Base-by-base conservation (phyloP, 1,284 basidiomycete genomes). In the Laetiporus sulphureus region DNA sequence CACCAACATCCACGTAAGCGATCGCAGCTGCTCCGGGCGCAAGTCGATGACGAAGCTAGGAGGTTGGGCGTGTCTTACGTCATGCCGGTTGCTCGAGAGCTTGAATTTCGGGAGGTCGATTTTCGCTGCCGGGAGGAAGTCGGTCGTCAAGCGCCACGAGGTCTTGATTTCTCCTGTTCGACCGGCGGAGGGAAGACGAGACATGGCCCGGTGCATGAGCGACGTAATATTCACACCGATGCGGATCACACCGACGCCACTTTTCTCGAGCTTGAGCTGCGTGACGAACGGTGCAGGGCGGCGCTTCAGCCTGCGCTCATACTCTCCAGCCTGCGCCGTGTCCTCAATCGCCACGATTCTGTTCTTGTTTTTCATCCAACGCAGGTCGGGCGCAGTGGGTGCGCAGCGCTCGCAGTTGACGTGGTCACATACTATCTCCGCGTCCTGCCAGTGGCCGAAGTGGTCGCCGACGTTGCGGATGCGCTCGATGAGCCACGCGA, bases 151-250 rank as follows among this genome's bases (percentile, higher is more conserved):
- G 15, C 83, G 74, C 90, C 91, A 95, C 2, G 88, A 80, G 1
- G 92, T 62, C 1, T 64, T 63, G 1, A 80, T 71, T 2, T 64
- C 59, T 38, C 75, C 78, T 0, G 66, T 61, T 10, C 75, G 73
- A 47, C 72, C 71, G 20, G 58, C 62, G 6, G 70, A 61, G 6
- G 93, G 93, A 24, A 97, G 72, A 34, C 88, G 79, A 0, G 91
- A 82, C 25, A 87, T 61, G 0, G 92, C 93, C 29, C 91, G 87
- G 60, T 97, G 93, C 43, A 91, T 73, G 25, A 97, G 73, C 1
- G 93, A 91, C 1, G 85, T 74, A 29, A 91, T 73, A 57, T 97
- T 97, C 55, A 95, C 75, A 21, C 91, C 93, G 32, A 97, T 83
- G 38, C 86, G 78, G 38, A 95, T 79, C 31, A 74, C 73, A 0